Base-by-base conservation (phyloP, 331 rosid genomes). In the Quercus phellos region DNA sequence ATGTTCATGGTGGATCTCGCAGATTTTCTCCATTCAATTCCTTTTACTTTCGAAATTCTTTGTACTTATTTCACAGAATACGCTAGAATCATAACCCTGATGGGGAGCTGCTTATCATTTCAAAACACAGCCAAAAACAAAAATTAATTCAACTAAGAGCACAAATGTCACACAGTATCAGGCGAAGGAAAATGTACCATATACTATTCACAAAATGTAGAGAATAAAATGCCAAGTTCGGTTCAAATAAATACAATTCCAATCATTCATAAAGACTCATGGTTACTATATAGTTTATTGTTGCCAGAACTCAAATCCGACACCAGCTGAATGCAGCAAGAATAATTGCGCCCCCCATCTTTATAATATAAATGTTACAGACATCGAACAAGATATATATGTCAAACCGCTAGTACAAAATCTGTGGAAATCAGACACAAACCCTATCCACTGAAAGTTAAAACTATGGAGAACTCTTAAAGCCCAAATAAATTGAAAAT, bases 371-470 rank as follows among this genome's bases (percentile, higher is more conserved):
- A 74, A 72, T 68, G 59, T 80, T 78, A 78, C 77, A 75, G 66
- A 60, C 53, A 77, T 55, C 16, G 69, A 50, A 35, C 64, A 67
- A 73, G 70, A 34, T 32, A 34, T 53, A 54, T 73, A 60, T 60
- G 55, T 29, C 72, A 51, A 79, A 83, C 75, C 87, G 78, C 73
- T 50, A 17, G 70, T 79, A 86, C 97, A 87, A 87, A 87, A 92
- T 66, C 91, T 85, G 84, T 79, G 83, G 77, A 84, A 84, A 26
- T 27, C 76, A 80, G 58, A 35, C 80, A 76, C 79, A 74, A 75
- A 34, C 68, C 90, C 93, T 90, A 87, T 70, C 17, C 73, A 53
- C 83, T 81, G 68, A 70, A 73, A 60, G 46, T 78, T 77, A 78
- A 80, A 81, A 72, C 78, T 51, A 76, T 73, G 78, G 71, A 79